A percentile compares a stretch with the other conserved stretches of the same genome.
Conservation (phyloP, 371 early-diverging fungal genomes). For the Conidiobolus incongruus region DNA sequence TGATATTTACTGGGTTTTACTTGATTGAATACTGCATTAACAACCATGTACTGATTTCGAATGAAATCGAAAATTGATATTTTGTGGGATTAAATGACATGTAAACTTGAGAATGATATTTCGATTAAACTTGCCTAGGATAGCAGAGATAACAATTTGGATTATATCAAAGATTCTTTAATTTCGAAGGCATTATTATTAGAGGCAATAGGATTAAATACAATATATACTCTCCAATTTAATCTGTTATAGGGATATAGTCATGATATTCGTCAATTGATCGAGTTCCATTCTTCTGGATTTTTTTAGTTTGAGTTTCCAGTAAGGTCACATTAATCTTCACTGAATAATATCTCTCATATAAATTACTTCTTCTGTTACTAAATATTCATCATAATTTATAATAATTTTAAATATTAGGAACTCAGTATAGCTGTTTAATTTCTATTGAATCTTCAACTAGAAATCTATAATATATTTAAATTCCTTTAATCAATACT, state of each 20-base stretch:
- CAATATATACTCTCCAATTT: neutral
- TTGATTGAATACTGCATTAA: neutral
- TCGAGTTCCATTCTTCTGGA: neutral
- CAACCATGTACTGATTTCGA: neutral
- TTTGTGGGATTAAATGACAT: neutral
- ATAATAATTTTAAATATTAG: no score
- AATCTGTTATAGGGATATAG: neutral
- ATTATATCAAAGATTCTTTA: neutral
- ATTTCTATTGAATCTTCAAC: no score
- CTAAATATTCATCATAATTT: no score
- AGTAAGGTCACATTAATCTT: no score
- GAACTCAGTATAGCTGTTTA: no score
- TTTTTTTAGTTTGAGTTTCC: neutral
- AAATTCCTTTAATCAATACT: no score
- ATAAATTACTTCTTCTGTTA: no score
- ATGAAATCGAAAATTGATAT: neutral
- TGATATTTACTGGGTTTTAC: constrained; percentile 2
- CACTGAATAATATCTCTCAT: no score
- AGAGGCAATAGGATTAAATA: neutral
- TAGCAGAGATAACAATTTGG: neutral
- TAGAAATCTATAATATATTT: no score
- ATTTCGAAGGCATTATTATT: neutral
- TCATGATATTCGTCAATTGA: constrained; percentile 1
- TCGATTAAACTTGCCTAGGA: neutral
- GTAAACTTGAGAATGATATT: neutral